phyloP scores from a whole-genome alignment of 2,329 filamentous ascomycete species.

The Grosmannia huntii region DNA sequence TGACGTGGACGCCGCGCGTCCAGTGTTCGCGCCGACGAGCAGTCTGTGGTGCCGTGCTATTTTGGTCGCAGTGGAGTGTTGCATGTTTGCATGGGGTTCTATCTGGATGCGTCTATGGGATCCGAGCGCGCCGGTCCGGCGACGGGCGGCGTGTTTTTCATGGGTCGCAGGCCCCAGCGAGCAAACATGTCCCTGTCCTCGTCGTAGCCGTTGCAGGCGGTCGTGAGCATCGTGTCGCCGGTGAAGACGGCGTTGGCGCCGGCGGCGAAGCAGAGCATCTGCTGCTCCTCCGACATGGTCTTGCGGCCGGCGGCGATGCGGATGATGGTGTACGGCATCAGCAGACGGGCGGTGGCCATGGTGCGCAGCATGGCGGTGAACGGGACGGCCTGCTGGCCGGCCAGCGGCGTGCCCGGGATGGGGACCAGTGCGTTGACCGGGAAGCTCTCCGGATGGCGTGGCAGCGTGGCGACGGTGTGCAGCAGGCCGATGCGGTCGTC shows the following conservation, averaged over 20 bases:
- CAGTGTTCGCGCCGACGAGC: background rate
- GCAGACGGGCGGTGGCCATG: slow-evolving; percentile 68
- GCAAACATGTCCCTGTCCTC: slow-evolving; percentile 77
- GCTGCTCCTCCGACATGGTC: slow-evolving; percentile 77
- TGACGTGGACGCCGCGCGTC: background rate
- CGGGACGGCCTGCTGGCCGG: slow-evolving; percentile 56
- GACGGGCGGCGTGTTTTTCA: slow-evolving; percentile 34
- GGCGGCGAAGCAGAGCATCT: slow-evolving; percentile 79
- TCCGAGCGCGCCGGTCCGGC: background rate
- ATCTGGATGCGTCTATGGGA: too few relatives aligned
- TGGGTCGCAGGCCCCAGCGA: slow-evolving; percentile 68
- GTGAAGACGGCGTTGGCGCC: slow-evolving; percentile 93
- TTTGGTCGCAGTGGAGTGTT: too few relatives aligned
- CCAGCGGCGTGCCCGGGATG: slow-evolving; percentile 79
- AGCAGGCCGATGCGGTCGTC: slow-evolving; percentile 73
- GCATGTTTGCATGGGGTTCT: too few relatives aligned
- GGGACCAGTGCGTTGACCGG: slow-evolving; percentile 85
- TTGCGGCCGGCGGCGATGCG: slow-evolving; percentile 75
- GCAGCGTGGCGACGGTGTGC: slow-evolving; percentile 69
- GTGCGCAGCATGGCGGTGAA: slow-evolving; percentile 73
- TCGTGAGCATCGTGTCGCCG: slow-evolving; percentile 85
- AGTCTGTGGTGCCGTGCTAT: background rate
- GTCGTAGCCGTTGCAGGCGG: slow-evolving; percentile 82
- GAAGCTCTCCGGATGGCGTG: slow-evolving; percentile 76
- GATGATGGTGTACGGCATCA: slow-evolving; percentile 79